Conservation (phyloP, 768 basidiomycete genomes). For the Kwoniella botswanensis region DNA sequence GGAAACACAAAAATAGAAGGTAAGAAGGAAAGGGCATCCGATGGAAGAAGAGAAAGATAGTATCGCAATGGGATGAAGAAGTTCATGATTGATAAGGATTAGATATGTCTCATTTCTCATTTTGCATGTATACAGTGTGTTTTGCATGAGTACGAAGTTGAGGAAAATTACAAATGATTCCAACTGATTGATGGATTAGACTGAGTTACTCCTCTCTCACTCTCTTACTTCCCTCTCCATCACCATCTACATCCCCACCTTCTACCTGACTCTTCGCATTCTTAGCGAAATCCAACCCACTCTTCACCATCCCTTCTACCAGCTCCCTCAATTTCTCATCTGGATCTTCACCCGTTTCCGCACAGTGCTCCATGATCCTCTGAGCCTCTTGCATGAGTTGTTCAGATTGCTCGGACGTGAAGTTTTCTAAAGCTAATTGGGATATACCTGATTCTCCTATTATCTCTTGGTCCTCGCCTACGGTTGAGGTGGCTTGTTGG, state of each 20-base stretch:
- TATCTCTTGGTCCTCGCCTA: background rate
- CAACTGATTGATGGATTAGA: background rate
- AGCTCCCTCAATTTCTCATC: conserved; percentile 68
- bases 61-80: no score
- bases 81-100: background rate
- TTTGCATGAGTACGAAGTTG: background rate
- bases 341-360: conserved; percentile 68
- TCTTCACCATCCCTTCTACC: conserved; percentile 70
- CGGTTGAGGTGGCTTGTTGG: background rate
- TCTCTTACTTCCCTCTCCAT: conserved; percentile 15
- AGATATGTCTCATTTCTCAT: background rate
- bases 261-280: conserved; percentile 24
- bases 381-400: conserved; percentile 70
- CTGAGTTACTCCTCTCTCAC: conserved; percentile 13
- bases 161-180: background rate
- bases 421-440: conserved; percentile 70
- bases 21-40: background rate
- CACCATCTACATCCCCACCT: conserved; percentile 2
- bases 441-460: conserved; percentile 59
- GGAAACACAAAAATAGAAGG: no score
- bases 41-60: background rate
- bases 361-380: conserved; percentile 69
- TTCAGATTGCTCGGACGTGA: conserved; percentile 73
- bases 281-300: conserved; percentile 60
- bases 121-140: conserved; percentile 13